Base-by-base conservation (phyloP, 2,329 filamentous ascomycete genomes). In the Sporothrix inflata region DNA sequence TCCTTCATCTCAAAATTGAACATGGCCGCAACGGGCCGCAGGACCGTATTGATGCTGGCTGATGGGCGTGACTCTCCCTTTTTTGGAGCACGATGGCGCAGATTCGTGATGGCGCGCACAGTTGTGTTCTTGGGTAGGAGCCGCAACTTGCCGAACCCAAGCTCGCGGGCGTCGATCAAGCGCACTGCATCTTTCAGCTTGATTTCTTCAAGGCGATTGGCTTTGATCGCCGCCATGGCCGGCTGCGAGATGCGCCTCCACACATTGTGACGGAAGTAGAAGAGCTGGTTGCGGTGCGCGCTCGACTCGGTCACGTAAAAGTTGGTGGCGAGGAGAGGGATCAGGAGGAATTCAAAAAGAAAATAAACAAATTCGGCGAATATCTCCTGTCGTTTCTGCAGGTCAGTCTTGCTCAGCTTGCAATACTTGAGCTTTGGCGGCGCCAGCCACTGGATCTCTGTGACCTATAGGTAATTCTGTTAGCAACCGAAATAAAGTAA, bases 291-390 rank as follows among this genome's bases (percentile, higher is more conserved):
- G 19, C 91, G 90, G 78, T 97, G 89, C 1, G 85, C 85, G 74
- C 89, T 94, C 0, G 94, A 96, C 80, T 99, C 96, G 0, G 96
- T 99, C 49, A 98, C 92, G 78, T 98, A 95, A 78, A 99, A 99
- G 77, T 96, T 94, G 74, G 89, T 90, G 45, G 93, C 89, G 65
- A 98, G 87, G 8, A 99, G 85, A 11, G 96, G 95, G 76, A 98
- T 92, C 71, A 99, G 79, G 27, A 98, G 85, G 0, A 94, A 98
- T 80, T 99, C 96, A 77, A 99, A 96, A 4, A 97, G 76, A 79
- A 94, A 99, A 82, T 98, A 98, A 7, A 98, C 77, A 72, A 98
- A 90, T 79, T 99, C 96, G 70, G 90, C 82, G 66, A 98, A 88
- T 0, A 98, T 85, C 78, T 98, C 92, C 34, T 83, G 84, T 12